Conservation (phyloP, 2,329 filamentous ascomycete species). For the Xylariaceae sp. region DNA sequence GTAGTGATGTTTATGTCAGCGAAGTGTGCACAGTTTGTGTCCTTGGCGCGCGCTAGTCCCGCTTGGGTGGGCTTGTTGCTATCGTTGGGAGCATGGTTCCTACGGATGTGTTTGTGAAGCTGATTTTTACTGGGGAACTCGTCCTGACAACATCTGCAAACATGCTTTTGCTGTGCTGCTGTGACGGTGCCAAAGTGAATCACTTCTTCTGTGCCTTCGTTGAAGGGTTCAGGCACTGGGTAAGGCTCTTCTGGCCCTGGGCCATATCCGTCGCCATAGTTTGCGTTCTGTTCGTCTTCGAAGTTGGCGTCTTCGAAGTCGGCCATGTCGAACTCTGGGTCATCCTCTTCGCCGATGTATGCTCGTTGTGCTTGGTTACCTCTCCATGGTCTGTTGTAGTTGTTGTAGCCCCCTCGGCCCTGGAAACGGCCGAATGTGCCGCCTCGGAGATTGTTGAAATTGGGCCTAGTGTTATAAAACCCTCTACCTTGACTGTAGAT, state of each 20-base stretch:
- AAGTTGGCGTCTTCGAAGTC: too few relatives aligned
- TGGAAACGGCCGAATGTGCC: background rate
- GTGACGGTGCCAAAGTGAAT: background rate
- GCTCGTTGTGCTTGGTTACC: too few relatives aligned
- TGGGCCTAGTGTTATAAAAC: background rate
- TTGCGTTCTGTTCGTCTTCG: background rate
- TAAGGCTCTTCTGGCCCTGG: background rate
- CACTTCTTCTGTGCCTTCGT: background rate
- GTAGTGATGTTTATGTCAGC: too few relatives aligned
- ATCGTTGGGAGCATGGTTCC: too few relatives aligned
- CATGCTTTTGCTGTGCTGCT: background rate
- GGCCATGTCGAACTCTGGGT: background rate
- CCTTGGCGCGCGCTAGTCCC: too few relatives aligned
- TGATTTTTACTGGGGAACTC: background rate
- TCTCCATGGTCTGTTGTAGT: background rate
- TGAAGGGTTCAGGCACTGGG: background rate
- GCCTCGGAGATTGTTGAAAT: background rate
- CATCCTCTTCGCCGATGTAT: background rate
- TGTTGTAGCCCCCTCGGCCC: background rate
- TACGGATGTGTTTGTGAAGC: background rate
- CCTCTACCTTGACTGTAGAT: too few relatives aligned
- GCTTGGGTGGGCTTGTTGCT: too few relatives aligned
- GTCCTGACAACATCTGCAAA: background rate
- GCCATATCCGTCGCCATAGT: background rate
- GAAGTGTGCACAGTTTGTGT: too few relatives aligned